These are phyloP conservation scores for Fragilariopsis cylindrus DNA, from an alignment of 108 stramenopile genomes.

Conservation along the genomic window DNA sequence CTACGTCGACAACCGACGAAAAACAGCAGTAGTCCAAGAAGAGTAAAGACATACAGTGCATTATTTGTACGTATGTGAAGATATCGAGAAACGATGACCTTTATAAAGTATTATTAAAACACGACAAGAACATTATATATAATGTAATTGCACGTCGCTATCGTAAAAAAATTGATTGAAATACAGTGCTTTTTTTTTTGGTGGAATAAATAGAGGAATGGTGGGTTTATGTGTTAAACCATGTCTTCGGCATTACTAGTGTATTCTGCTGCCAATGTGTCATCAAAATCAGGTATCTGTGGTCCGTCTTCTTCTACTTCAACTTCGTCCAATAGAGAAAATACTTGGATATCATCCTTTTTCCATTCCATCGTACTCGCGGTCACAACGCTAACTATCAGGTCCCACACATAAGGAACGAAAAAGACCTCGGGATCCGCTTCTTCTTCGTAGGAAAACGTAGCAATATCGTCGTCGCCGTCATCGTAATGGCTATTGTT, in stretches of 20 bases:
- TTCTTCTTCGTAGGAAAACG: slow-evolving; percentile 85
- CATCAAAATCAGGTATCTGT: too few relatives aligned
- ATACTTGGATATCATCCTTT: slow-evolving; percentile 59
- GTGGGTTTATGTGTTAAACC: too few relatives aligned
- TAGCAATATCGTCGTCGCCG: slow-evolving; percentile 19
- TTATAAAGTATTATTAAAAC: too few relatives aligned
- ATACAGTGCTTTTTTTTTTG: too few relatives aligned
- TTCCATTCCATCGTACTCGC: slow-evolving; percentile 68
- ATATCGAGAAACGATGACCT: too few relatives aligned
- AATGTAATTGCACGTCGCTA: too few relatives aligned
- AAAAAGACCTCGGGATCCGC: slow-evolving; percentile 82
- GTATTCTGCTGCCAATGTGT: too few relatives aligned
- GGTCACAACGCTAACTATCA: slow-evolving; percentile 63
- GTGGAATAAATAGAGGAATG: too few relatives aligned
- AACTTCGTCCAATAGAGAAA: slow-evolving; percentile 49
- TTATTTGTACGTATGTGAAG: neutral
- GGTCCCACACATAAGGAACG: slow-evolving; percentile 78
- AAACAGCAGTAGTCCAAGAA: neutral
- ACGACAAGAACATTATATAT: too few relatives aligned
- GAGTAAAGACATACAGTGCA: neutral
- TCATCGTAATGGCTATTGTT: neutral
- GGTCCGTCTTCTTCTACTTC: slow-evolving; percentile 15
- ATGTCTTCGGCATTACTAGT: too few relatives aligned
- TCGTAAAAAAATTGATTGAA: too few relatives aligned
- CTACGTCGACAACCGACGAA: slow-evolving; percentile 36